These are phyloP conservation scores for Fusarium ramigenum DNA, from an alignment of 2,329 filamentous ascomycete genomes.

Conservation along the genomic window DNA sequence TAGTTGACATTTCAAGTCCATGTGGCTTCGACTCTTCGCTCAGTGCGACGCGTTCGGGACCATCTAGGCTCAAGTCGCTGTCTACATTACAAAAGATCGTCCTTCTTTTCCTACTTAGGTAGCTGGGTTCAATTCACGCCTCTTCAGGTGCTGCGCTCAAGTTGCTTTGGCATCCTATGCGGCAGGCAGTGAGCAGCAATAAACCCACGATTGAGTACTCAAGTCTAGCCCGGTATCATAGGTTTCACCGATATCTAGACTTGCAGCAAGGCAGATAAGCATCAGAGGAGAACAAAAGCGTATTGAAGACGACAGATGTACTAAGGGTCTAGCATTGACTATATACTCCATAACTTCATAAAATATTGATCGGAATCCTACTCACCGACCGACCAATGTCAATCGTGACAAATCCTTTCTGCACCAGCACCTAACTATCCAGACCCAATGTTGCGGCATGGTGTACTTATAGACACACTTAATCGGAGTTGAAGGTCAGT, in stretches of 20 bases:
- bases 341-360: background rate
- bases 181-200: too few relatives aligned
- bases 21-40: rapidly evolving
- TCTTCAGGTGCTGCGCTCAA: rapidly evolving
- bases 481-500: constrained; percentile 1
- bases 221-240: too few relatives aligned
- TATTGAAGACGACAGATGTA: background rate
- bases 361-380: background rate
- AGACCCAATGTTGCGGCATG: rapidly evolving
- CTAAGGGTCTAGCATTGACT: background rate
- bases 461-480: rapidly evolving
- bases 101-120: too few relatives aligned
- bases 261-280: rapidly evolving
- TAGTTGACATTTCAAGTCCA: rapidly evolving
- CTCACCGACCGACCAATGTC: too few relatives aligned
- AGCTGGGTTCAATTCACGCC: rapidly evolving
- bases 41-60: too few relatives aligned
- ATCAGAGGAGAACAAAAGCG: rapidly evolving
- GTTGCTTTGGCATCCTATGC: rapidly evolving
- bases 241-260: rapidly evolving
- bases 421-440: background rate
- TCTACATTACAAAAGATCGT: too few relatives aligned
- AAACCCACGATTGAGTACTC: too few relatives aligned
- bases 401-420: too few relatives aligned
- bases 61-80: too few relatives aligned